phyloP scores from a whole-genome alignment of 805 yeast genomes.

The Candida takata region DNA sequence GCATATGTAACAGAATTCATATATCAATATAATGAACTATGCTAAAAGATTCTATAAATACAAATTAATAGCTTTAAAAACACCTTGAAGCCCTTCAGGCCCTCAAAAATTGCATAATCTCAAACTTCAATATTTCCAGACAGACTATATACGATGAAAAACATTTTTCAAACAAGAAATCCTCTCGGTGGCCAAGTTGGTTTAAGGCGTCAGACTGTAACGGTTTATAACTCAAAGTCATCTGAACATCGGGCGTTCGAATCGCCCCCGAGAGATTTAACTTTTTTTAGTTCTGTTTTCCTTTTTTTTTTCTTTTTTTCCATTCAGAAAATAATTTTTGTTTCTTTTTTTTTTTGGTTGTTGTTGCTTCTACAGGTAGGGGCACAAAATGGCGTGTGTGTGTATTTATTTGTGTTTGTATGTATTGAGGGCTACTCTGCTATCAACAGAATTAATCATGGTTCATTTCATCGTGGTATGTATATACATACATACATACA shows the following conservation, averaged over 20 bases:
- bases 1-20: too few species aligned
- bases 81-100: too few species aligned
- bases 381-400: neutral
- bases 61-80: too few species aligned
- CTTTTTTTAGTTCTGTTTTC: constrained; percentile 2
- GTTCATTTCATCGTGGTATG: too few species aligned
- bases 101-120: too few species aligned
- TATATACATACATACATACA: too few species aligned
- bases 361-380: neutral
- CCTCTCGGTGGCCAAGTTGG: constrained; percentile 41
- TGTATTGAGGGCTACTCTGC: neutral
- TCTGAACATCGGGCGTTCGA: constrained; percentile 46
- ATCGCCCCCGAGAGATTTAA: constrained; percentile 44
- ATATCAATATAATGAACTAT: too few species aligned
- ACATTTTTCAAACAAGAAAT: neutral
- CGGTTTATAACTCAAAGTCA: constrained; percentile 25
- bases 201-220: constrained; percentile 41
- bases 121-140: too few species aligned
- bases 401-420: neutral
- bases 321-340: constrained; percentile 9
- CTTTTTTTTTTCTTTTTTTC: constrained; percentile 13
- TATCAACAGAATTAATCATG: neutral
- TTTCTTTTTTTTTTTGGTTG: neutral
- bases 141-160: neutral
- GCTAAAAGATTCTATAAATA: too few species aligned